Conservation (phyloP, 495 filamentous ascomycete genomes). For the Venustampulla echinocandica region DNA sequence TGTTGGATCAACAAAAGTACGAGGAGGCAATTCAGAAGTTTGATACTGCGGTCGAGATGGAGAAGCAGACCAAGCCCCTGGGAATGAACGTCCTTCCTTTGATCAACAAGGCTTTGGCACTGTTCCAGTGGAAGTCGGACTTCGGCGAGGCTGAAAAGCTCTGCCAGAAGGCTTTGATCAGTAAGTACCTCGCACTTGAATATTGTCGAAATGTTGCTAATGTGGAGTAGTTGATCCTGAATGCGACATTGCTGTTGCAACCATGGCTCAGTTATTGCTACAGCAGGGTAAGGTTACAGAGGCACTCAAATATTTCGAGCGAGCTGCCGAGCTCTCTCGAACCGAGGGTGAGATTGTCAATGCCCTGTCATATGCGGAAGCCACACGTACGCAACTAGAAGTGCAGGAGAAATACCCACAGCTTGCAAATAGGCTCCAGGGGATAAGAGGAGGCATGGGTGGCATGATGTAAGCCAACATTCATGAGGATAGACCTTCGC, state of each 20-base stretch:
- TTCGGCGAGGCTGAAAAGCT: conserved; percentile 90
- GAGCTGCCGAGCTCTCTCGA: conserved; percentile 87
- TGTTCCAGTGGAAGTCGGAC: conserved; percentile 98
- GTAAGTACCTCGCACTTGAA: conserved; percentile 46
- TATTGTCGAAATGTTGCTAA: conserved; percentile 10
- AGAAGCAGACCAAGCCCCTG: conserved; percentile 84
- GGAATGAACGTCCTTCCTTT: conserved; percentile 95
- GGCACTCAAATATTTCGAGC: conserved; percentile 94
- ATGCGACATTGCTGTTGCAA: conserved; percentile 97
- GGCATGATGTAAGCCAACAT: conserved; percentile 14
- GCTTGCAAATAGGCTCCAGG: conserved; percentile 71
- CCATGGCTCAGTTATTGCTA: conserved; percentile 96
- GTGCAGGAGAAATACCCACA: conserved; percentile 98
- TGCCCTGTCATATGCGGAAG: conserved; percentile 93
- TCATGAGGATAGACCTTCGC: neutral
- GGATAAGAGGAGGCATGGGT: conserved; percentile 42
- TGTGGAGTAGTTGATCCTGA: conserved; percentile 82
- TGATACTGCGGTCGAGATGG: conserved; percentile 94
- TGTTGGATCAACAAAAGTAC: conserved; percentile 93
- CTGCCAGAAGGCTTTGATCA: conserved; percentile 94
- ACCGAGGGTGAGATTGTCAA: conserved; percentile 96
- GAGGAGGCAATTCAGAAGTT: conserved; percentile 97
- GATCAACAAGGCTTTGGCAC: conserved; percentile 94
- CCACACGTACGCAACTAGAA: conserved; percentile 91
- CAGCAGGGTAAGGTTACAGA: conserved; percentile 96